Evolutionary conservation across 2,329 filamentous ascomycete species (phyloP).

Genomic region (Fusarium hainanense): DNA sequence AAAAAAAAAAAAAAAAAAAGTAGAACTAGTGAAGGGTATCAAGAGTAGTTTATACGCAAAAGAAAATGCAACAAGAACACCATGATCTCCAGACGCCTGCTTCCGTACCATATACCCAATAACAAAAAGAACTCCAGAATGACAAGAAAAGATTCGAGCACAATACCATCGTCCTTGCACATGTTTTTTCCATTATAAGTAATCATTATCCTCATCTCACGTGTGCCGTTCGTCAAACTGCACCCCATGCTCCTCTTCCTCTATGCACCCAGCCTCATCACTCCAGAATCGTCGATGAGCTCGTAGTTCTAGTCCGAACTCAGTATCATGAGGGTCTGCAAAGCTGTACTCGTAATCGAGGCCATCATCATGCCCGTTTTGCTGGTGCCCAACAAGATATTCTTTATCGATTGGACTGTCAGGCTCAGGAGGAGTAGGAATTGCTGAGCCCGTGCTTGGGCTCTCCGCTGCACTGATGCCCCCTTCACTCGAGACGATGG

Average conservation of each 20-base stretch:
- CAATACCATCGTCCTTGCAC: conserved; percentile 15
- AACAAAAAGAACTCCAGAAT: conserved; percentile 31
- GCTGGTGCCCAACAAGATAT: conserved; percentile 40
- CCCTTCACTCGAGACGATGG: conserved; percentile 52
- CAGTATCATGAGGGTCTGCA: conserved; percentile 46
- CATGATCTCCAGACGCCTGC: conserved; percentile 23
- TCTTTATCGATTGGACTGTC: conserved; percentile 49
- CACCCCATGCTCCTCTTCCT: conserved; percentile 51
- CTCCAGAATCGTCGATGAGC: conserved; percentile 50
- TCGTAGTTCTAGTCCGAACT: conserved; percentile 53
- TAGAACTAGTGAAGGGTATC: conserved; percentile 40
- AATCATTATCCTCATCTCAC: conserved; percentile 39
- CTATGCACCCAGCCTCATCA: conserved; percentile 51
- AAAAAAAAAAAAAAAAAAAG: neutral
- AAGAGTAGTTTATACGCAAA: conserved; percentile 38
- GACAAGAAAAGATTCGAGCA: conserved; percentile 17
- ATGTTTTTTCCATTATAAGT: conserved; percentile 15
- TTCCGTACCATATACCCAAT: conserved; percentile 9
- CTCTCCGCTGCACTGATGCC: conserved; percentile 52
- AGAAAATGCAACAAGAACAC: conserved; percentile 16
- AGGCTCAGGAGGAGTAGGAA: conserved; percentile 53
- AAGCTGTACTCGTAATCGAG: conserved; percentile 49
- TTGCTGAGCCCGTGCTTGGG: conserved; percentile 50
- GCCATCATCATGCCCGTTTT: conserved; percentile 37
- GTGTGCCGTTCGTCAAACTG: conserved; percentile 38